phyloP scores from a whole-genome alignment of 2,329 filamentous ascomycete species.

The Epichloe amarillans region DNA sequence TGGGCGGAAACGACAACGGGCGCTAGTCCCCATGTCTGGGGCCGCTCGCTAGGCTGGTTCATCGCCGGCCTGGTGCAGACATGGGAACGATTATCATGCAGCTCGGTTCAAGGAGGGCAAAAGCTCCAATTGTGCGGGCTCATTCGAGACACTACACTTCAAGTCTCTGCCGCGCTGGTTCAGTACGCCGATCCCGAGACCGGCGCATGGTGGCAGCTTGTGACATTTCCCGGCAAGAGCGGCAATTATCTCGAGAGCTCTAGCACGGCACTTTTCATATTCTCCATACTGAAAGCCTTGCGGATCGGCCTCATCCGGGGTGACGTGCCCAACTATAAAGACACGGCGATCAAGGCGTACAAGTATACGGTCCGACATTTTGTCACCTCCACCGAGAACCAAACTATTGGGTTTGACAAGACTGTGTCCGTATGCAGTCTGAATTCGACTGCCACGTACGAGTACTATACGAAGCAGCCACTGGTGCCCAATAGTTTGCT shows the following conservation, averaged over 20 bases:
- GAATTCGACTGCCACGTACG: slow-evolving; percentile 26
- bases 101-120: background rate
- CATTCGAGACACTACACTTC: background rate
- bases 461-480: slow-evolving; percentile 25
- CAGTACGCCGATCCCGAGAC: slow-evolving; percentile 27
- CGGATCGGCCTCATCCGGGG: slow-evolving; percentile 3
- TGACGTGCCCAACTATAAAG: slow-evolving; percentile 8
- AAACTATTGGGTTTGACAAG: slow-evolving; percentile 28
- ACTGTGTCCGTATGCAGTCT: slow-evolving; percentile 27
- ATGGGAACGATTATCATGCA: slow-evolving; percentile 26
- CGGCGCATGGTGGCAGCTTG: slow-evolving; percentile 46
- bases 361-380: slow-evolving; percentile 27
- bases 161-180: slow-evolving; percentile 7
- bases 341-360: slow-evolving; percentile 15
- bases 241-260: slow-evolving; percentile 50
- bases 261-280: slow-evolving; percentile 44
- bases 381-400: slow-evolving; percentile 26
- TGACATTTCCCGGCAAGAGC: slow-evolving; percentile 29
- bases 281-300: slow-evolving; percentile 15
- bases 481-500: slow-evolving; percentile 24
- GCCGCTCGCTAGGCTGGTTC: slow-evolving; percentile 41
- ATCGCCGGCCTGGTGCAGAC: slow-evolving; percentile 36
- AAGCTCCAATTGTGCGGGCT: slow-evolving; percentile 10
- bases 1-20: slow-evolving; percentile 40
- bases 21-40: slow-evolving; percentile 39